Base-by-base conservation (phyloP, 345 rosid species). In the Aquilaria yunnanensis region DNA sequence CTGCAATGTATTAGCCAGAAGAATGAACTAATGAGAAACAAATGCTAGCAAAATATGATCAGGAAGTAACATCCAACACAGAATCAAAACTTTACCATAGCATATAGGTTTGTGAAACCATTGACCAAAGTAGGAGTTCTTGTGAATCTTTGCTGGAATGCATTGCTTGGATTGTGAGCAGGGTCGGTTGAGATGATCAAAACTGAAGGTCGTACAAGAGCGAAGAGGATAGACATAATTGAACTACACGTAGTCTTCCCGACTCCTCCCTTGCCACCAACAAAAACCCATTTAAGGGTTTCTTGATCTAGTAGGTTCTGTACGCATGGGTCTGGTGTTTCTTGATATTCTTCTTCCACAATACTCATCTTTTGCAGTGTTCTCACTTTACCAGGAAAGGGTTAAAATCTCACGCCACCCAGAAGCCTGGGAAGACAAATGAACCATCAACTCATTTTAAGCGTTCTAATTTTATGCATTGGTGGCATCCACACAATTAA, bases 171-270 rank as follows among this genome's bases (percentile, higher is more conserved):
- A 76, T 95, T 95, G 80, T 95, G 99, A 74, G 99, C 99, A 2
- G 99, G 99, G 64, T 95, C 99, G 48, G 99, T 95, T 75, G 99
- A 95, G 64, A 95, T 95, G 80, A 95, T 91, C 75, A 95, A 75
- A 43, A 95, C 99, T 33, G 99, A 91, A 67, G 96, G 67, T 74
- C 99, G 85, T 64, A 91, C 92, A 66, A 64, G 61, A 48, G 97
- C 85, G 56, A 95, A 72, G 50, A 90, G 84, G 71, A 89, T 85
- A 46, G 99, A 77, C 29, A 95, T 74, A 51, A 91, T 85, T 2
- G 97, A 95, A 74, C 99, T 95, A 77, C 99, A 88, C 9, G 96
- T 91, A 53, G 99, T 95, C 79, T 94, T 94, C 48, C 99, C 97
- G 0, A 94, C 97, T 32, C 99, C 99, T 55, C 99, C 99, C 72